Conservation (phyloP, 805 yeast genomes). For the Zygoascus flipseniorum region DNA sequence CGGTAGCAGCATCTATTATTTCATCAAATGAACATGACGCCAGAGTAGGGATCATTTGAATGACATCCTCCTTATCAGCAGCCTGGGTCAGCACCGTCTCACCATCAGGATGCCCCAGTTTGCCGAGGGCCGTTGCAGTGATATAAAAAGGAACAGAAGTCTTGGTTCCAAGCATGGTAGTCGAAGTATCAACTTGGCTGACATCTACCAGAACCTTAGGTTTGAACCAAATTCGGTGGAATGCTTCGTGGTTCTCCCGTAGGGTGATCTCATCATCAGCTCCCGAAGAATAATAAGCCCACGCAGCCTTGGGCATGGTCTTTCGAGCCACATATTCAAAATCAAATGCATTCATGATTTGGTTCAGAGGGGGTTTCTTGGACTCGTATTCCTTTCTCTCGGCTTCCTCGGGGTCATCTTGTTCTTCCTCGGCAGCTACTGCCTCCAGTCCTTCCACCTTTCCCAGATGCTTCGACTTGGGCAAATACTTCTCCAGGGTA, state of each 20-base stretch:
- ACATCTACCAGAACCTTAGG: conserved; percentile 83
- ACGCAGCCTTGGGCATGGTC: conserved; percentile 67
- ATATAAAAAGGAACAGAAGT: conserved; percentile 75
- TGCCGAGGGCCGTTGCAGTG: conserved; percentile 88
- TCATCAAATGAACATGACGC: conserved; percentile 87
- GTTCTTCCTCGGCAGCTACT: conserved; percentile 5
- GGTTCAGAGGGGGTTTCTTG: conserved; percentile 59
- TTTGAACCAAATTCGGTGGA: conserved; percentile 78
- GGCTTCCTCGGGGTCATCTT: conserved; percentile 32
- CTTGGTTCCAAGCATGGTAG: conserved; percentile 66
- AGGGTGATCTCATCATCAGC: conserved; percentile 87
- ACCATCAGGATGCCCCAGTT: conserved; percentile 89
- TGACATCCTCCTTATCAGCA: conserved; percentile 59
- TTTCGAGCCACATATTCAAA: conserved; percentile 81
- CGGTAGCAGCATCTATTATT: conserved; percentile 59
- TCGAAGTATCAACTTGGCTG: conserved; percentile 54
- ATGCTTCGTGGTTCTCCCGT: conserved; percentile 87
- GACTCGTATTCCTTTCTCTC: conserved; percentile 36
- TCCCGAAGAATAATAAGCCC: conserved; percentile 91
- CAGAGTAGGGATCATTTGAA: conserved; percentile 89
- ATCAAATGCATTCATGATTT: conserved; percentile 71
- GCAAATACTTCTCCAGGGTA: conserved; percentile 56
- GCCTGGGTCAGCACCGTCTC: conserved; percentile 79
- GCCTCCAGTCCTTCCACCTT: conserved; percentile 25
- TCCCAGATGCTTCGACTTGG: conserved; percentile 56